Conservation (phyloP, 768 basidiomycete species). For the Glaciozyma antarctica region DNA sequence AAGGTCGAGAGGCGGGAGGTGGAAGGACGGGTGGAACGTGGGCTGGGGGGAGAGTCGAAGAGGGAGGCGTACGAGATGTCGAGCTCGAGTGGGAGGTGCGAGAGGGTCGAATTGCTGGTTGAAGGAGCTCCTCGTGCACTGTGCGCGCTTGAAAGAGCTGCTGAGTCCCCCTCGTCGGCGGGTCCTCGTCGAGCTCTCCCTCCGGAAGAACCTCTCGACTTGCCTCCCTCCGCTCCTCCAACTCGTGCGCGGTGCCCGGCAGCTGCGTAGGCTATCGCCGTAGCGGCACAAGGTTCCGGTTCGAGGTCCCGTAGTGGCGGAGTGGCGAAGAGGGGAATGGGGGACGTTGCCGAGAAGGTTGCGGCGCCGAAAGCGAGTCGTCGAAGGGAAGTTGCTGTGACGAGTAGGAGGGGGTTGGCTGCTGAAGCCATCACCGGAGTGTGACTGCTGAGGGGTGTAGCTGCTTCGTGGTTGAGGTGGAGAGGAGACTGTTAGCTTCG, state of each 20-base stretch:
- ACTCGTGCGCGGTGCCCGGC: too few relatives aligned
- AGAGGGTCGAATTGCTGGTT: background rate
- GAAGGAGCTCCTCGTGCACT: background rate
- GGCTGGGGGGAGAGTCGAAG: background rate
- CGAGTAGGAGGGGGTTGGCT: background rate
- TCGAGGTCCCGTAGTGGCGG: background rate
- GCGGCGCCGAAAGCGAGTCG: background rate
- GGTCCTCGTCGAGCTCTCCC: background rate
- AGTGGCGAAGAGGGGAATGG: background rate
- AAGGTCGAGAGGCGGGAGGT: background rate
- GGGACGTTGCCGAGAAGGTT: background rate
- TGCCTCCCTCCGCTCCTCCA: too few relatives aligned
- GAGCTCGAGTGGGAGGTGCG: background rate
- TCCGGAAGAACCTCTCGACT: background rate
- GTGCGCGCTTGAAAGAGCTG: background rate
- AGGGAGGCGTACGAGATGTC: background rate
- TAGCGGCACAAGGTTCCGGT: background rate
- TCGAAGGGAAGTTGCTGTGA: background rate
- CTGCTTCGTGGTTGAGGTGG: too few relatives aligned
- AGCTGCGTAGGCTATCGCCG: too few relatives aligned
- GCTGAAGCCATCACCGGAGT: background rate
- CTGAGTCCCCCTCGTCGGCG: background rate
- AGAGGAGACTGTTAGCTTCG: too few relatives aligned
- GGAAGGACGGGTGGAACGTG: background rate
- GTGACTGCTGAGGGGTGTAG: too few relatives aligned